Evolutionary conservation across 192 early-diverging fungal genomes (phyloP), one percentile per base, ranked within the genome.

Genomic region (Coemansia guatemalensis): DNA sequence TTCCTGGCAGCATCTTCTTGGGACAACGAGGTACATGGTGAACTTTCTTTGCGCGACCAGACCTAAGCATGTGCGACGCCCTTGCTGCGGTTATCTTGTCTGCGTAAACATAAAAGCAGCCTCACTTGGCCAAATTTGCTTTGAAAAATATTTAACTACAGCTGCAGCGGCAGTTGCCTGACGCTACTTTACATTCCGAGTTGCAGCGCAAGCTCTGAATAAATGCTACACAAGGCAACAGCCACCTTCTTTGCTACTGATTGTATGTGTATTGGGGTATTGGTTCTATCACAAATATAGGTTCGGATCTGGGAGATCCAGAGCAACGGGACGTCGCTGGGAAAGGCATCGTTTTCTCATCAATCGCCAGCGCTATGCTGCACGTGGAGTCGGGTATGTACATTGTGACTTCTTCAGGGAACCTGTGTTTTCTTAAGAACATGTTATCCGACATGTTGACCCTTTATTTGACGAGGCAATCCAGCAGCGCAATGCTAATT

Each of bases 241-340:
- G 11, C 9, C 11, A 8, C 11, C 9, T 39, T 4, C 35, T 9
- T 11, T 39, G 4, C 11, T 39, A 39, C 35, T 39, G 35, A 39
- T 39, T 39, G 1, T 39, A 39, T 39, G 11, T 12, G 35, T 12
- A 39, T 12, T 39, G 3, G 35, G 6, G 6, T 39, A 39, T 39
- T 39, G 8, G 11, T 11, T 12, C 35, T 3, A 8, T 11, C 9
- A 35, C 53, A 62, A 24, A 25, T 52, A 12, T 79, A 96, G 92
- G 95, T 96, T 20, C 86, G 95, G 60, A 91, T 97, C 58, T 99
- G 91, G 76, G 94, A 97, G 75, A 86, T 96, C 44, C 86, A 90
- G 50, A 61, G 79, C 33, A 89, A 86, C 55, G 93, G 93, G 69
- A 73, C 81, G 50, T 86, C 93, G 1, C 60, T 85, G 23, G 88